Conservation (phyloP, 805 yeast species). For the Metschnikowia rubicola region DNA sequence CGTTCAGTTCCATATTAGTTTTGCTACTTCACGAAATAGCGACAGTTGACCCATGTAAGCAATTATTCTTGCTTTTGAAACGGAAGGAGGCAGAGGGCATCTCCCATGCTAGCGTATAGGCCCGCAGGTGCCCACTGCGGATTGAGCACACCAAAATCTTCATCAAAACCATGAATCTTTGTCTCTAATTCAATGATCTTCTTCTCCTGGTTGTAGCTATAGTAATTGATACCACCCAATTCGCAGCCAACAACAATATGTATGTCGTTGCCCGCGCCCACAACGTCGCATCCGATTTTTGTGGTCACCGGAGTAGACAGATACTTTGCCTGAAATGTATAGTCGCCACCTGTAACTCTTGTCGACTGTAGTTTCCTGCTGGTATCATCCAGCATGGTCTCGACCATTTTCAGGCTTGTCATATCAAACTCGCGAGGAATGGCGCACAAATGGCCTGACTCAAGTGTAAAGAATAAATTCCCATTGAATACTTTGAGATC, state of each 20-base stretch:
- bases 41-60: too few species aligned
- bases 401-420: not conserved
- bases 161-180: not conserved
- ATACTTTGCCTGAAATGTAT: not conserved
- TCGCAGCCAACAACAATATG: conserved; percentile 11
- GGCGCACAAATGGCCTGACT: conserved; percentile 8
- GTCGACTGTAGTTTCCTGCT: too few species aligned
- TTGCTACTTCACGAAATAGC: too few species aligned
- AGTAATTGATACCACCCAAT: conserved; percentile 4
- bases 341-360: not conserved
- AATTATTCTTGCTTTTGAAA: not conserved
- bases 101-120: conserved; percentile 1
- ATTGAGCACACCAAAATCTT: not conserved
- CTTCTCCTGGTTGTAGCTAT: conserved; percentile 1
- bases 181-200: not conserved
- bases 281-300: conserved; percentile 8
- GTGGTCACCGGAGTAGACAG: conserved; percentile 2
- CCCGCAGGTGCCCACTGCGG: conserved; percentile 7
- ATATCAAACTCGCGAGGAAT: conserved; percentile 2
- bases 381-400: not conserved
- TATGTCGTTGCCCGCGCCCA: not conserved
- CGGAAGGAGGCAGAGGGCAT: not conserved
- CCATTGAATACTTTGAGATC: conserved; percentile 1
- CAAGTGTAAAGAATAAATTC: conserved; percentile 2
- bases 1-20: too few species aligned